Evolutionary conservation across 1,284 basidiomycete species (phyloP), one percentile per base, ranked within the genome.

Genomic region (Trichosporon asahii): DNA sequence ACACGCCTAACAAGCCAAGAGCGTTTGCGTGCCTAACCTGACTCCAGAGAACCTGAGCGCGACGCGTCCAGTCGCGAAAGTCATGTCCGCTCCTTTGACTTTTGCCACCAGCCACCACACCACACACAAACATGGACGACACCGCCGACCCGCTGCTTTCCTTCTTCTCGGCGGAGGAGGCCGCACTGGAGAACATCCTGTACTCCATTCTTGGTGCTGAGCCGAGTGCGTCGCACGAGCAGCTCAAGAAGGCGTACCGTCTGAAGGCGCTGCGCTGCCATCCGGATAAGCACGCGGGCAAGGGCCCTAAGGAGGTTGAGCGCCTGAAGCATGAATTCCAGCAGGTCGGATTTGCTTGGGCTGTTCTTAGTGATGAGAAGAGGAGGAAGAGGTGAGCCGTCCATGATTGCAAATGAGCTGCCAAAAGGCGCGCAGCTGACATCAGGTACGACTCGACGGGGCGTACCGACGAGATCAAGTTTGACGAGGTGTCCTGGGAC

Each of bases 341-440:
- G 77, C 90, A 92, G 78, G 87, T 97, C 74, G 92, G 94, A 0
- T 96, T 95, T 77, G 92, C 95, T 15, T 98, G 95, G 82, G 86
- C 92, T 0, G 89, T 98, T 0, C 86, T 97, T 35, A 87, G 89
- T 65, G 94, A 98, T 75, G 89, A 89, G 72, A 89, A 88, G 78
- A 85, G 90, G 74, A 87, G 90, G 76, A 86, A 88, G 77, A 85
- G 89, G 77, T 81, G 64, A 69, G 76, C 72, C 5, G n/a, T 35
- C 27, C 6, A 8, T 33, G 23, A 18, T 11, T 37, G 4, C 8
- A 53, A 35, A 40, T 31, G 9, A 49, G 57, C 21, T 4, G 68
- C 2, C 5, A 8, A 37, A 3, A 18, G 21, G 29, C 27, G 23
- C 3, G 11, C n/a, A 31, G 65, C 65, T 70, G 69, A 70, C 31